Evolutionary conservation across 2,329 filamentous ascomycete species (phyloP), one percentile per base, ranked within the genome.

Genomic region (Fusarium phyllophilum): DNA sequence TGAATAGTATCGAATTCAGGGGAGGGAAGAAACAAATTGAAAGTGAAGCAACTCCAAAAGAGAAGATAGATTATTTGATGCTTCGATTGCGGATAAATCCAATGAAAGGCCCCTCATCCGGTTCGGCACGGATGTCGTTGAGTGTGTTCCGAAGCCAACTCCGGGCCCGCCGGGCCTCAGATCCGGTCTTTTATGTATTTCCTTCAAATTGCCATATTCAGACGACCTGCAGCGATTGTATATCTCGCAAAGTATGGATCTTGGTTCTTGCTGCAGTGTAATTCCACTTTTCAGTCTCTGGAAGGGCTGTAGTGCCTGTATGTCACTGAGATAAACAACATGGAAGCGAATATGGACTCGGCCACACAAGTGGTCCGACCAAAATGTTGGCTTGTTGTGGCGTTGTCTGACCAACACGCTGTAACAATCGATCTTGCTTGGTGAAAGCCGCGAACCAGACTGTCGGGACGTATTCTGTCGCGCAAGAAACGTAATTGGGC

Each of bases 341-440:
- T n/a, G 51, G 26, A 34, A 57, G 14, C 24, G 20, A 58, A 48
- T 31, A 26, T 22, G 44, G 39, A 33, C 41, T 64, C 31, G 39
- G 57, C 41, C 63, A 51, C 55, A 33, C 26, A 58, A 45, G 63
- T 72, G 58, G 63, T 52, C 63, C 51, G 46, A 56, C 62, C 58
- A 36, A 33, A 54, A 62, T 62, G 57, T 65, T 66, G 71, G 56
- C 68, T 69, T 66, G 68, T 36, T 65, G 75, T 77, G 75, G 75
- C 75, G 75, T 52, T 68, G 65, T 63, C 62, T 66, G 61, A 65
- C 52, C 57, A 74, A 65, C 70, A 70, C 62, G 61, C 65, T 74
- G 75, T 67, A 70, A 73, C 75, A 76, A 59, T 59, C 72, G 62
- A 76, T 76, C 73, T 76, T 71, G 70, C 69, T 56, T 72, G 61